Evolutionary conservation across 768 basidiomycete genomes (phyloP).

Genomic region (Boletus tylopilopsis): DNA sequence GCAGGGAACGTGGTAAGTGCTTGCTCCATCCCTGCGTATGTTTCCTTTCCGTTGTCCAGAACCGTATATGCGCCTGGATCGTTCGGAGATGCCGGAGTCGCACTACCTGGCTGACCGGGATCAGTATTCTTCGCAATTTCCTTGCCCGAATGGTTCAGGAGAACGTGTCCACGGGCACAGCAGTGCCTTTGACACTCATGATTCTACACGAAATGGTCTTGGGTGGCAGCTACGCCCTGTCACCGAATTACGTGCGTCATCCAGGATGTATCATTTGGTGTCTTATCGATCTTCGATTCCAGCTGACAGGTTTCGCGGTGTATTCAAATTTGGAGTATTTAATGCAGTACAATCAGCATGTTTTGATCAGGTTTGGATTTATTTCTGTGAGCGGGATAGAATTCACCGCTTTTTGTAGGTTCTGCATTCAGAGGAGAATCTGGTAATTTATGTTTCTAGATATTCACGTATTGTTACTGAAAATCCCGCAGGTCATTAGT

Average conservation of each 20-base stretch:
- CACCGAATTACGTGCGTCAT: slow-evolving; percentile 61
- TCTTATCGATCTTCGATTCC: slow-evolving; percentile 7
- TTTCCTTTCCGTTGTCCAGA: slow-evolving; percentile 5
- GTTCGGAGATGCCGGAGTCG: neutral
- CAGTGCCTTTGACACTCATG: neutral
- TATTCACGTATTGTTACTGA: slow-evolving; percentile 7
- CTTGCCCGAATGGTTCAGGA: neutral
- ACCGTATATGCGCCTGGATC: neutral
- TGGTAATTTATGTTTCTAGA: slow-evolving; percentile 40
- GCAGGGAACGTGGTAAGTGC: slow-evolving; percentile 1
- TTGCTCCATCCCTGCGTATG: neutral
- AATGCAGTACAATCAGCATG: slow-evolving; percentile 88
- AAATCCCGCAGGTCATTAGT: slow-evolving; percentile 57
- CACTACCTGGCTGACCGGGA: neutral
- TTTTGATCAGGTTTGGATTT: slow-evolving; percentile 57
- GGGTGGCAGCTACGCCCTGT: slow-evolving; percentile 61
- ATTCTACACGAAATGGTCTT: slow-evolving; percentile 36
- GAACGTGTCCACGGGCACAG: neutral
- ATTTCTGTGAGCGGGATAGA: neutral
- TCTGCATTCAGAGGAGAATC: slow-evolving; percentile 53
- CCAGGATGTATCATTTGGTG: neutral
- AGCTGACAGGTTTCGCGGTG: slow-evolving; percentile 78
- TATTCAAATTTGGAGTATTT: slow-evolving; percentile 89
- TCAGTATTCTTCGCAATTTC: neutral
- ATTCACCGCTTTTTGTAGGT: slow-evolving; percentile 41